Conservation (phyloP, 2,329 filamentous ascomycete genomes). For the Epichloe elymi region DNA sequence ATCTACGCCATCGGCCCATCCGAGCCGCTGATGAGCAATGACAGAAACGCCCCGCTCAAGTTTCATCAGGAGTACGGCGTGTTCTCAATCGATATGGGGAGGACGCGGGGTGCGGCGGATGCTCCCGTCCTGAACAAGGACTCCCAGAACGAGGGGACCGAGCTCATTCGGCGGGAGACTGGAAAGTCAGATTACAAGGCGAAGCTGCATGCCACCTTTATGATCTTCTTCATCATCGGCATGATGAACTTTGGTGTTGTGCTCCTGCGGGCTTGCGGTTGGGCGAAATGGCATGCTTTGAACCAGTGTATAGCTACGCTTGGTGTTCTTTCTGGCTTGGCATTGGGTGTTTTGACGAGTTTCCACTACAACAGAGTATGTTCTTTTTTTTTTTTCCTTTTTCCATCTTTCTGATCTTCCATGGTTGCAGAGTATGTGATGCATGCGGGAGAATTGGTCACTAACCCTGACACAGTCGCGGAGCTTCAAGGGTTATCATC, state of each 20-base stretch:
- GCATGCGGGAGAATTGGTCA: neutral
- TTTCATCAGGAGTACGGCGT: constrained; percentile 39
- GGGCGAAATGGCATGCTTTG: constrained; percentile 40
- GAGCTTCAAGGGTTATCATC: constrained; percentile 39
- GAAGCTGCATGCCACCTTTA: constrained; percentile 34
- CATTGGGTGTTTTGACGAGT: constrained; percentile 39
- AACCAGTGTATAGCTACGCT: constrained; percentile 37
- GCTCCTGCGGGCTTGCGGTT: constrained; percentile 36
- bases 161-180: constrained; percentile 16
- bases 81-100: constrained; percentile 42
- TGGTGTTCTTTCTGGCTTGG: constrained; percentile 35
- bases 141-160: constrained; percentile 23
- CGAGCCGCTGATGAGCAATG: constrained; percentile 30
- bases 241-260: constrained; percentile 43
- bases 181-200: constrained; percentile 26
- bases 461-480: constrained; percentile 28
- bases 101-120: constrained; percentile 32
- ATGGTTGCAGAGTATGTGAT: neutral
- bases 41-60: constrained; percentile 29
- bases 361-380: constrained; percentile 43
- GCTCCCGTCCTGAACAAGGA: constrained; percentile 26
- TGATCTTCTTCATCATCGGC: constrained; percentile 42
- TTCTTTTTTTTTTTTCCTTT: neutral
- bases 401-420: too few species aligned
- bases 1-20: constrained; percentile 43